Base-by-base conservation (phyloP, 805 yeast genomes). In the Ogataea thermomethanolica region DNA sequence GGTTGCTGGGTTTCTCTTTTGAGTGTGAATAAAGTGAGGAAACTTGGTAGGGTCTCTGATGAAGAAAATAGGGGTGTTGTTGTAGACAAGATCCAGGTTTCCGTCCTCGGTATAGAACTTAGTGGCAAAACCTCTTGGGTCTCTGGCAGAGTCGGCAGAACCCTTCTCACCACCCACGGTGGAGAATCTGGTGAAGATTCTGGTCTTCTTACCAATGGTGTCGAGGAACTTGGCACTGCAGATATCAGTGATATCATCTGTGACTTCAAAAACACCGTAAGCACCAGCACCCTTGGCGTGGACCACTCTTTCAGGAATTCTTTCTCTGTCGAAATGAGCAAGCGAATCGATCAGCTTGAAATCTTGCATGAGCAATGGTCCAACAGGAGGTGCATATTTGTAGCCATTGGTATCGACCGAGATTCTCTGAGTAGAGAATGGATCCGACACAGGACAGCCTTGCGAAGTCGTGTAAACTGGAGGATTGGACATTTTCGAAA, bases 231-330 rank as follows among this genome's bases (percentile, higher is more conserved):
- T 77, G 35, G 93, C 79, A 20, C 74, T 70, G 57, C 84, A 78
- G 33, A 84, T 56, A 59, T 84, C 91, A 8, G 86, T 67, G 56
- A 86, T 79, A 55, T 86, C 95, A 53, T 87, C 91, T 9, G 95
- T 87, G 37, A 83, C 90, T 63, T 84, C 95, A 60, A 88, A 88
- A 50, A 72, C 75, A 50, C 95, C 95, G 60, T 72, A 85, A 8
- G 95, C 95, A 58, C 96, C 96, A 10, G 90, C 84, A 52, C 95
- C 96, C 62, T 87, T 87, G 39, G 96, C 96, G 59, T 87, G 96
- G 25, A 88, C 95, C 42, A 87, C 95, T 66, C 96, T 74, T 68
- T 88, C 95, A 9, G 95, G 95, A 49, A 87, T 83, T 65, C 95
- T 72, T 66, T 87, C 96, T 52, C 95, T 74, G 66, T 85, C 95